These are phyloP conservation scores for Crithidia expoeki DNA, from an alignment of 208 protist genomes.

Conservation along the genomic window DNA sequence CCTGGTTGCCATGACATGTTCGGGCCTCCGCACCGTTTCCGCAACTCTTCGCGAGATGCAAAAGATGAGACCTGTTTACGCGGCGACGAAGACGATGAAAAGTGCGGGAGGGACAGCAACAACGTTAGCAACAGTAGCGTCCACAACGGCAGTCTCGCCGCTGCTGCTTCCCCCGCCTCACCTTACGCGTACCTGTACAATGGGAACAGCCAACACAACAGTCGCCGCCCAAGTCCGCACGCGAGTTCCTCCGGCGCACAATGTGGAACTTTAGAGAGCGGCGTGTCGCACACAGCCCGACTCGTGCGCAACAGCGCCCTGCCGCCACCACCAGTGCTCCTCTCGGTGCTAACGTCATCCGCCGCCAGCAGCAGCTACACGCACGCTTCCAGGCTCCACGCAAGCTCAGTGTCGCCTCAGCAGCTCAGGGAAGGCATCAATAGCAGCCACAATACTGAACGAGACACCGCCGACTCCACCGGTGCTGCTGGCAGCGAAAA, in stretches of 20 bases:
- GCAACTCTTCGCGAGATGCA: not conserved
- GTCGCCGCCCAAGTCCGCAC: conserved; percentile 9
- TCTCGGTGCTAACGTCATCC: not conserved
- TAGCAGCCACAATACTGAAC: not conserved
- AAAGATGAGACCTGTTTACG: not conserved
- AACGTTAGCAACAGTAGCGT: not conserved
- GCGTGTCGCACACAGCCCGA: conserved; percentile 25
- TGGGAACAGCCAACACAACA: not conserved
- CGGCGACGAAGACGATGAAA: not conserved
- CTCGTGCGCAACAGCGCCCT: conserved; percentile 35
- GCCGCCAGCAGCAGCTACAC: not conserved
- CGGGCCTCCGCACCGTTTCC: not conserved
- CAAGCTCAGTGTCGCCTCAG: not conserved
- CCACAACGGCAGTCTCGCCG: not conserved
- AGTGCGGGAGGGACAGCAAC: not conserved
- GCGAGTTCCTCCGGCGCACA: not conserved
- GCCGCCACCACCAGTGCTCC: conserved; percentile 28
- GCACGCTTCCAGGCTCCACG: conserved; percentile 1
- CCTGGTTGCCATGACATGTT: not conserved
- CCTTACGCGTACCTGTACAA: conserved; percentile 17
- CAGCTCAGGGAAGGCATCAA: not conserved
- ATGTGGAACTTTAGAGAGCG: not conserved
- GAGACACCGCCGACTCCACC: too few relatives aligned
- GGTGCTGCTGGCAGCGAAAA: not conserved
- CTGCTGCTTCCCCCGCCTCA: not conserved